A percentile compares a stretch with the other conserved stretches of the same genome.
phyloP scores from a whole-genome alignment of 345 rosid species.

The Lepidium africanum region DNA sequence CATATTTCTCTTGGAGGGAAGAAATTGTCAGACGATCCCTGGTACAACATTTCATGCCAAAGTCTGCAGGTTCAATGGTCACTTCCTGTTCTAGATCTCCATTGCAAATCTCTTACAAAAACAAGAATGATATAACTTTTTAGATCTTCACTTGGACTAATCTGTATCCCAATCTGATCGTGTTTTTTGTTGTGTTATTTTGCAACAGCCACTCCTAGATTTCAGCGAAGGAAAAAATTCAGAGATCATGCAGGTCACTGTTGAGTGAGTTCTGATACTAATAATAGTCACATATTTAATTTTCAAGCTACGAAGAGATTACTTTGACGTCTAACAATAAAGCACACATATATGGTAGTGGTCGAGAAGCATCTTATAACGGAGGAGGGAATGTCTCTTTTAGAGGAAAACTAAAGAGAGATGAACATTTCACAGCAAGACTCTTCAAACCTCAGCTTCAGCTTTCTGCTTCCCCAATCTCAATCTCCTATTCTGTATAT shows the following conservation, averaged over 20 bases:
- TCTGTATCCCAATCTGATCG: background rate
- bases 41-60: conserved; percentile 79
- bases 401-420: conserved; percentile 51
- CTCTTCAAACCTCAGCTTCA: conserved; percentile 54
- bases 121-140: background rate
- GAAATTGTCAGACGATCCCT: conserved; percentile 32
- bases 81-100: background rate
- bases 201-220: conserved; percentile 54
- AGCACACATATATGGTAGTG: conserved; percentile 27
- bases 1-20: conserved; percentile 50
- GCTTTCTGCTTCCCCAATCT: conserved; percentile 35
- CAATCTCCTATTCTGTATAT: conserved; percentile 55
- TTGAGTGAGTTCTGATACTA: conserved; percentile 51
- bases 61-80: conserved; percentile 46
- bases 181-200: conserved; percentile 1
- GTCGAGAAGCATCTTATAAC: conserved; percentile 47
- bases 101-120: background rate
- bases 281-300: background rate
- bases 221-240: conserved; percentile 26
- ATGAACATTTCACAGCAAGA: conserved; percentile 37
- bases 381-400: conserved; percentile 77
- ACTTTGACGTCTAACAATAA: background rate
- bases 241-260: conserved; percentile 38
- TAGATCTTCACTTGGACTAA: background rate
- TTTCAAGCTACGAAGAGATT: background rate